Conservation (phyloP, 2,329 filamentous ascomycete species). For the Monosporascus sp. region DNA sequence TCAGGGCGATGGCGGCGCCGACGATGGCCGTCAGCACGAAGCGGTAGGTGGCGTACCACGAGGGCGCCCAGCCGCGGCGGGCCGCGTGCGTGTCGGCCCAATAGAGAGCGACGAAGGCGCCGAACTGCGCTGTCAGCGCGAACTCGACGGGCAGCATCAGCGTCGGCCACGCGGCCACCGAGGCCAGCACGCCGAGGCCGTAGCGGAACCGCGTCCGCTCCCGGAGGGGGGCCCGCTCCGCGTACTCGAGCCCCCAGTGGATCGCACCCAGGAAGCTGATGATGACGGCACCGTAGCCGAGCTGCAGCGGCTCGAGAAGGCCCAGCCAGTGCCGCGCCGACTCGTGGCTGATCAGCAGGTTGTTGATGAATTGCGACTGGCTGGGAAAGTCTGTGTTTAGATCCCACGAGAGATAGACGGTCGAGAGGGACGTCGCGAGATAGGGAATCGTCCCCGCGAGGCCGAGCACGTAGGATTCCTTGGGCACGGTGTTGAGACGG, state of each 20-base stretch:
- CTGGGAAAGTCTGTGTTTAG: constrained; percentile 63
- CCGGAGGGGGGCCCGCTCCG: constrained; percentile 56
- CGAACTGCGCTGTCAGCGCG: constrained; percentile 80
- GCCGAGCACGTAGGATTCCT: constrained; percentile 63
- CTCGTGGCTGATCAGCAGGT: constrained; percentile 61
- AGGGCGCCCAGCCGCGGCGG: constrained; percentile 70
- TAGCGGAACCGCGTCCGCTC: constrained; percentile 74
- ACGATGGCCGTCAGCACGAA: constrained; percentile 91
- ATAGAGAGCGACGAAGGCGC: constrained; percentile 80
- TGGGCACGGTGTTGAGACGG: constrained; percentile 58
- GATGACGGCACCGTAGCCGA: constrained; percentile 88
- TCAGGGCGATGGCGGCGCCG: constrained; percentile 74
- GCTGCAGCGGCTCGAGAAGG: constrained; percentile 78
- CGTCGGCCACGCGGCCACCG: constrained; percentile 84
- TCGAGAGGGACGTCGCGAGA: constrained; percentile 75
- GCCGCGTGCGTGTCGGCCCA: constrained; percentile 75
- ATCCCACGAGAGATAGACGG: constrained; percentile 77
- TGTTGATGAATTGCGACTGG: constrained; percentile 60
- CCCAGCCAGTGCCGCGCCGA: constrained; percentile 68
- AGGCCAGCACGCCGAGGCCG: constrained; percentile 73
- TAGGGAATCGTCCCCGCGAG: constrained; percentile 81
- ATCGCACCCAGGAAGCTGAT: constrained; percentile 91
- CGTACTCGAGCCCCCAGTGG: constrained; percentile 89
- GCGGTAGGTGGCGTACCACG: constrained; percentile 85
- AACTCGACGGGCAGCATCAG: constrained; percentile 79